Conservation (phyloP, 2,329 filamentous ascomycete species). For the Botrytis fabae region DNA sequence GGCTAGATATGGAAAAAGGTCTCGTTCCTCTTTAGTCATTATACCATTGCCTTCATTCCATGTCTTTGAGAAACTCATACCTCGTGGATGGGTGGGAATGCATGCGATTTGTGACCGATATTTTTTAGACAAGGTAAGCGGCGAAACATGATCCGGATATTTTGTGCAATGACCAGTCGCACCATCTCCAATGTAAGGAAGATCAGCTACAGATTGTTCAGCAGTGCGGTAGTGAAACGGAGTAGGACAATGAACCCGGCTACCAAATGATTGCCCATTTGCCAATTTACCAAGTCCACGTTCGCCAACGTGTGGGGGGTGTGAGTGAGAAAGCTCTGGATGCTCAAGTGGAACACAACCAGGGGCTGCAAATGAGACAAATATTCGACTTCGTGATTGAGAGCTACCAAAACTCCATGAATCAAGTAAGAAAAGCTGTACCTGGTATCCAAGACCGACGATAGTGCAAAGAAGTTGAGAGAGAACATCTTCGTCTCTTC, state of each 20-base stretch:
- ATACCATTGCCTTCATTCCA: conserved; percentile 44
- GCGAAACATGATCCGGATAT: conserved; percentile 66
- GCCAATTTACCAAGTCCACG: conserved; percentile 56
- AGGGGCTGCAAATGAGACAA: conserved; percentile 70
- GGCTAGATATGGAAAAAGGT: conserved; percentile 42
- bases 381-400: conserved; percentile 66
- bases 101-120: conserved; percentile 47
- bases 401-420: conserved; percentile 67
- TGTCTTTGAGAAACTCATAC: conserved; percentile 52
- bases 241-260: conserved; percentile 51
- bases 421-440: conserved; percentile 66
- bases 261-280: conserved; percentile 61
- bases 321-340: conserved; percentile 63
- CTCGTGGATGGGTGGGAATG: conserved; percentile 61
- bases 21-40: conserved; percentile 45
- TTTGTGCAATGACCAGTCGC: conserved; percentile 61
- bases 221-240: conserved; percentile 62
- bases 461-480: conserved; percentile 72
- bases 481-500: conserved; percentile 62
- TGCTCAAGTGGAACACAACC: conserved; percentile 56
- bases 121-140: conserved; percentile 40
- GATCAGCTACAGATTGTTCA: conserved; percentile 54
- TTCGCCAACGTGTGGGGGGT: conserved; percentile 45
- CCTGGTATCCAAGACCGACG: conserved; percentile 76
- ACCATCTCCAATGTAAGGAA: conserved; percentile 63